Conservation (phyloP, 2,329 filamentous ascomycete species). For the Penicillium hordei region DNA sequence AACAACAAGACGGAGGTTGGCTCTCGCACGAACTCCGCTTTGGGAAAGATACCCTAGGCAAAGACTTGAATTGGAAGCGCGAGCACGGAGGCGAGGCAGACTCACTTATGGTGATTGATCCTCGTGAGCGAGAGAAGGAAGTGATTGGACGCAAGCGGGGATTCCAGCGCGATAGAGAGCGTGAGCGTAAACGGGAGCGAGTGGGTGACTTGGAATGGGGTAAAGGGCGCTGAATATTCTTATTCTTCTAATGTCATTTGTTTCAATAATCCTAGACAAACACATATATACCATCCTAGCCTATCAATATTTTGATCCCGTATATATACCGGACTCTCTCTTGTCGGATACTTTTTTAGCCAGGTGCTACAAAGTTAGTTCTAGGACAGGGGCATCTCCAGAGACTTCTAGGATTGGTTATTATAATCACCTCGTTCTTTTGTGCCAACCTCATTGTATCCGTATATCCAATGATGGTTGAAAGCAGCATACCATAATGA, state of each 20-base stretch:
- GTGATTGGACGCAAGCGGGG: constrained; percentile 62
- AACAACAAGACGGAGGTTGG: constrained; percentile 65
- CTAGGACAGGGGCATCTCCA: neutral
- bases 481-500: neutral
- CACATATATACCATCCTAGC: neutral
- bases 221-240: constrained; percentile 17
- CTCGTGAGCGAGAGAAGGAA: constrained; percentile 74
- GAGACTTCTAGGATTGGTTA: neutral
- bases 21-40: constrained; percentile 84
- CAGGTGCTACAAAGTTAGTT: neutral
- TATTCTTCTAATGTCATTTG: neutral
- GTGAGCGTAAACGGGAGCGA: constrained; percentile 39
- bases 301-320: neutral
- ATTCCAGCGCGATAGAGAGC: constrained; percentile 39
- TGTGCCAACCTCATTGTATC: neutral
- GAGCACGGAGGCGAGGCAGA: constrained; percentile 79
- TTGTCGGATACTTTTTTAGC: neutral
- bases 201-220: constrained; percentile 41
- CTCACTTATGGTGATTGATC: constrained; percentile 84
- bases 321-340: neutral
- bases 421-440: neutral
- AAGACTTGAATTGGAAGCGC: constrained; percentile 83
- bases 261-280: neutral
- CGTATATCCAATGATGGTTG: neutral
- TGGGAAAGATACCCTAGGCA: constrained; percentile 84